Evolutionary conservation across 371 early-diverging fungal species (phyloP), one percentile per base, ranked within the genome.

Genomic region (Haplosporangium sp.): DNA sequence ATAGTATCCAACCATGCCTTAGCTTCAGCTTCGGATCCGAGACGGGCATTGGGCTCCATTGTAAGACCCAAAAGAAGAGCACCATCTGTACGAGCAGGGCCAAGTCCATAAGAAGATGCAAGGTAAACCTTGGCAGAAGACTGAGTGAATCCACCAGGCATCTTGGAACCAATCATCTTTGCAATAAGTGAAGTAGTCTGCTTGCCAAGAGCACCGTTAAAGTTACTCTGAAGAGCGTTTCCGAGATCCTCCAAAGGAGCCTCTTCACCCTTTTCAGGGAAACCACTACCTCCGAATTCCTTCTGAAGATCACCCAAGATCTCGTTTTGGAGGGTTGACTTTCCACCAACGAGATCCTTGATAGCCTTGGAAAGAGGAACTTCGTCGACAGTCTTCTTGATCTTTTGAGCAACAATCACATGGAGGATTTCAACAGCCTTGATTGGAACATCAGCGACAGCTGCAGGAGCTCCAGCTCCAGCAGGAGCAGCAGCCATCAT

Each of bases 311-410:
- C 97, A 86, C 97, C 98, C 44, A 98, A 88, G 61, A 98, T 97
- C 84, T 98, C 98, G 85, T 97, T 98, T 83, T 97, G 98, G 66
- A 98, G 89, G 35, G 98, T 98, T 8, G 95, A 95, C 85, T 97
- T 97, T 76, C 98, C 98, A 60, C 96, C 96, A 34, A 95, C 95
- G 60, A 98, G 90, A 65, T 97, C 98, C 87, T 95, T 96, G 85
- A 98, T 94, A 39, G 94, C 90, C 86, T 94, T 94, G 71, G 87
- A 83, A 45, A 91, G 83, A 15, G 94, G 89, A 37, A 97, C 85
- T 59, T 96, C 95, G 27, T 85, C 86, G 8, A 94, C 83, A 5
- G 94, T 83, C 83, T 96, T 95, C 88, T 96, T 96, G 67, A 96
- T 87, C 87, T 97, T 98, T 74, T 96, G 96, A 27, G 97, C 96